Evolutionary conservation across 441 rosid species (phyloP), one percentile per base, ranked within the genome.

Genomic region (Macaranga tanarius): DNA sequence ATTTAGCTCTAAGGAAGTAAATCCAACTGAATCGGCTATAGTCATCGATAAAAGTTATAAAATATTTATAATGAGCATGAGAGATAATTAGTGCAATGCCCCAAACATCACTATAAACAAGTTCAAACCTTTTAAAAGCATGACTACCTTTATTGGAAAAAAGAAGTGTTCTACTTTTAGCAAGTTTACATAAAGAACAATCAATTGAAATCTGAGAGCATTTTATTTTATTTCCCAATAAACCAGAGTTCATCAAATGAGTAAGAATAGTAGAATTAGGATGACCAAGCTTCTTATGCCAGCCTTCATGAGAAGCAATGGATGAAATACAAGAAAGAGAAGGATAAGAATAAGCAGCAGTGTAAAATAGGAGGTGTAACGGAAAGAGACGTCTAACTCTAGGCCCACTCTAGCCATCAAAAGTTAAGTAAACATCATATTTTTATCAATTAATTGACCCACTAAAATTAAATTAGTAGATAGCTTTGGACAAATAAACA

Each of bases 391-490:
- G 17, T 2, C 63, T 23, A 50, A n/a, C 11, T 42, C 56, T 56
- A 56, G 62, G 63, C 42, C 63, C 38, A 34, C 38, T 5, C 38
- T 7, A 34, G 7, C 38, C 38, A 34, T 34, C 38, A 34, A 34
- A 34, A 3, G 38, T 34, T 34, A 34, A 34, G 38, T 34, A 10
- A 38, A 67, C 61, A 10, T 51, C 5, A 13, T 1, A 67, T 16
- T 67, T 67, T 50, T 51, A 2, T 67, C 45, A n/a, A 51, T 59
- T 38, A 67, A 19, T 67, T 67, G 25, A 17, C 59, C 59, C 51
- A 67, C 9, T 0, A 19, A 67, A 13, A 50, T 0, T 5, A 66
- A 8, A 17, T 50, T 26, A 25, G 25, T 16, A 3, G 44, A 4
- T 1, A 51, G 0, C 15, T n/a, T 56, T 25, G 45, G 26, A 26